Percentiles rank a stretch among this genome's conserved stretches.
Conservation (phyloP, 1,284 basidiomycete genomes). For the Sanghuangporus baumii region DNA sequence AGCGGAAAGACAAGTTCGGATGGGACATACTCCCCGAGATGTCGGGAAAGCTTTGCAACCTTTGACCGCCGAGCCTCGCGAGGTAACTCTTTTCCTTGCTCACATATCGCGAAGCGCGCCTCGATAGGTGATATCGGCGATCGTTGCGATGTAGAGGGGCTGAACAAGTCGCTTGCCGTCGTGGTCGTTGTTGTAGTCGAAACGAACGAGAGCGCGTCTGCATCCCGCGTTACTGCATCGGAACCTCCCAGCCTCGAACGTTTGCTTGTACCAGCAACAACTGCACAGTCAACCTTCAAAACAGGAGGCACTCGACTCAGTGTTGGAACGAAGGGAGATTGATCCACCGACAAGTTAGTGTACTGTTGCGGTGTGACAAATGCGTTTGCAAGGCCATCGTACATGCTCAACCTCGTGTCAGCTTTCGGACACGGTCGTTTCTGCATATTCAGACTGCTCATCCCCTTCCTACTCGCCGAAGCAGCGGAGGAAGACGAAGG, state of each 20-base stretch:
- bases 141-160: background rate
- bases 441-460: background rate
- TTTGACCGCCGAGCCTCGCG: constrained; percentile 26
- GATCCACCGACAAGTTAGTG: background rate
- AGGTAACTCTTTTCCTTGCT: background rate
- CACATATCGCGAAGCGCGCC: background rate
- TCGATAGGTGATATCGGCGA: background rate
- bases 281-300: constrained; percentile 11
- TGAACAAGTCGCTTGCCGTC: constrained; percentile 5
- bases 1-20: constrained; percentile 29
- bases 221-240: background rate
- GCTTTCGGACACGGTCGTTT: background rate
- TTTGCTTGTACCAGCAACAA: background rate
- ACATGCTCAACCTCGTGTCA: background rate
- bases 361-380: background rate
- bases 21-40: constrained; percentile 36
- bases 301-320: constrained; percentile 8
- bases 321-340: background rate
- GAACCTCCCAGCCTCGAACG: background rate
- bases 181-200: constrained; percentile 10
- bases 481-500: background rate
- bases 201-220: constrained; percentile 5
- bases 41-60: constrained; percentile 35
- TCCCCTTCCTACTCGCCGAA: background rate
- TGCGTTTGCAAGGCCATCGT: background rate